Evolutionary conservation across 176 grass and related monocot species (phyloP).

Genomic region (Carex kokanica): DNA sequence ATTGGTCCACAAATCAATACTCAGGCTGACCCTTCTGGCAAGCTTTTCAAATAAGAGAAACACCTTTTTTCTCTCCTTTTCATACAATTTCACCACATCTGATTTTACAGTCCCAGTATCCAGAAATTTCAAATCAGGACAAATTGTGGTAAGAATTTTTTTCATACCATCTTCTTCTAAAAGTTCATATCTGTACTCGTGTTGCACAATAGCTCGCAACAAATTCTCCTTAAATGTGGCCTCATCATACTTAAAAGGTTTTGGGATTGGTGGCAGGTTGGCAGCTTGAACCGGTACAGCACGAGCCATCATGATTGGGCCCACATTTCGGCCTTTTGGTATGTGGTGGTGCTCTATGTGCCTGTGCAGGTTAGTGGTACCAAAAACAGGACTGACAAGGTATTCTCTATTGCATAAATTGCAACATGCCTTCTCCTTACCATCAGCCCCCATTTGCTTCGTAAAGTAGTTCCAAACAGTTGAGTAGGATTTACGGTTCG

Average conservation of each 20-base stretch:
- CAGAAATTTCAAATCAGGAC: conserved; percentile 28
- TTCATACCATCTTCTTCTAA: conserved; percentile 25
- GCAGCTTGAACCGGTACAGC: conserved; percentile 17
- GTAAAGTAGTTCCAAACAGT: conserved; percentile 31
- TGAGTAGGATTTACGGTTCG: conserved; percentile 29
- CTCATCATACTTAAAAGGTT: conserved; percentile 30
- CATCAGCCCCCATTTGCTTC: conserved; percentile 17
- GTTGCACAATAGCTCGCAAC: conserved; percentile 5
- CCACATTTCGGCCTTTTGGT: conserved; percentile 23
- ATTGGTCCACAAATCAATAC: conserved; percentile 33
- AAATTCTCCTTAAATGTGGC: conserved; percentile 25
- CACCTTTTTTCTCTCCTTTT: conserved; percentile 27
- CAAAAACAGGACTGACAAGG: conserved; percentile 30
- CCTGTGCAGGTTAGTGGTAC: conserved; percentile 26
- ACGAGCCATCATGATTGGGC: conserved; percentile 10
- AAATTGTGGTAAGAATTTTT: conserved; percentile 18
- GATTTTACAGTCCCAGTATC: conserved; percentile 19
- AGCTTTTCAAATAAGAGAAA: conserved; percentile 26
- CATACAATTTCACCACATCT: conserved; percentile 24
- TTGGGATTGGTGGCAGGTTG: background rate
- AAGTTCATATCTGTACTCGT: conserved; percentile 22
- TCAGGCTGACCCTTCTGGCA: conserved; percentile 24
- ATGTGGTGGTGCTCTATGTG: conserved; percentile 29
- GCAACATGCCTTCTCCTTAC: conserved; percentile 32
- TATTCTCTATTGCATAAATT: conserved; percentile 30